A percentile compares a stretch with the other conserved stretches of the same genome.
phyloP scores from a whole-genome alignment of 2,329 filamentous ascomycete species.

The Cladosporium colombiae region DNA sequence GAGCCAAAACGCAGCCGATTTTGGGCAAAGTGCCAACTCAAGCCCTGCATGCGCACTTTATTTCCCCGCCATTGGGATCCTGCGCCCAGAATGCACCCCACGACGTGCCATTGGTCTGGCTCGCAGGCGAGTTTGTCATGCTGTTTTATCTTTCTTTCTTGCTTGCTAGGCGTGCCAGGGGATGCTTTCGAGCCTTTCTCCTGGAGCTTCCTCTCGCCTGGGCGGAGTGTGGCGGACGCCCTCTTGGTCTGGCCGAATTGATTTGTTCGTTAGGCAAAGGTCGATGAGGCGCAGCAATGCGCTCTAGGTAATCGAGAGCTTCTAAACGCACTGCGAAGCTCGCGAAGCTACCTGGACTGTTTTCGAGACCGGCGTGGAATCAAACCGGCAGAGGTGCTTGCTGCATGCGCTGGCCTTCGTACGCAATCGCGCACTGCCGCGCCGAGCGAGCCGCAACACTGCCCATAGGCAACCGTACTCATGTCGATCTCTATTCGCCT shows the following conservation, averaged over 20 bases:
- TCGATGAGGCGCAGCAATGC: background rate
- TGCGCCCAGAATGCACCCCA: background rate
- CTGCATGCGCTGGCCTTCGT: background rate
- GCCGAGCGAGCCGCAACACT: background rate
- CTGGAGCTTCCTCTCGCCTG: background rate
- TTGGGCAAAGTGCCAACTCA: conserved; percentile 10
- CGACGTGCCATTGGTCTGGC: background rate
- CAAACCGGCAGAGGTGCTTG: background rate
- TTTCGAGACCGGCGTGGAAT: background rate
- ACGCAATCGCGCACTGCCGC: background rate
- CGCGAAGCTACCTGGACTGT: background rate
- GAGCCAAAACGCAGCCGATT: background rate
- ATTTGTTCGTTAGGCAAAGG: background rate
- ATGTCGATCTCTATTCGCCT: background rate
- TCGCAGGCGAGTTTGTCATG: background rate
- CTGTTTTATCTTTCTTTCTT: background rate
- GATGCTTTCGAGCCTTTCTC: background rate
- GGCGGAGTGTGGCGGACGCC: background rate
- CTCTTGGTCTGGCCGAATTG: background rate
- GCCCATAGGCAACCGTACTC: background rate
- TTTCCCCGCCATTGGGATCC: conserved; percentile 12
- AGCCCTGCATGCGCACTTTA: background rate
- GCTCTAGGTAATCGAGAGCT: background rate
- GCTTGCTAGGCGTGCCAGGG: background rate
- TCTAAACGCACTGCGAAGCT: background rate